Evolutionary conservation across 2,329 filamentous ascomycete species (phyloP), one percentile per base, ranked within the genome.

Genomic region (Escovopsis sp.): DNA sequence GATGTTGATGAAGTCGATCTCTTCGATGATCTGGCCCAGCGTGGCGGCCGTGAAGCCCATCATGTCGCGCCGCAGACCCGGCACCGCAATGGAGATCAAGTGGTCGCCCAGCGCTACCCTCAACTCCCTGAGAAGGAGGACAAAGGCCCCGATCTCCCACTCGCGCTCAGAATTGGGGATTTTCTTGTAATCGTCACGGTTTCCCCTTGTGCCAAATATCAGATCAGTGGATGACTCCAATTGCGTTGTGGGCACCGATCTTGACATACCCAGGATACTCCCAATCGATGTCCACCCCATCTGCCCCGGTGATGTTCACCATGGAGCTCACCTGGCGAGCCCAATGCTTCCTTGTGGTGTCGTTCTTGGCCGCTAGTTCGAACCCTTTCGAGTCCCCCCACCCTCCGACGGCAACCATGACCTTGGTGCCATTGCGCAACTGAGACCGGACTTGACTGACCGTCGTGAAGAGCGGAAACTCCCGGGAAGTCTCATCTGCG

Each of bases 351-450:
- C 78, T 71, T 1, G 67, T 70, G 2, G 57, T 50, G 1, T 70
- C 64, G 4, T 67, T 66, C 39, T 63, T 66, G 2, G 76, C 74
- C 0, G 71, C 79, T 9, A 55, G 56, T 0, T 71, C 68, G 51
- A 84, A 86, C 0, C 79, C 81, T 7, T 58, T 55, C 0, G 71
- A 77, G 45, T 84, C 78, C 0, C 80, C 81, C 81, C 82, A 87
- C 40, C 81, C 82, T 10, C 82, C 82, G 47, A 87, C 75, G 15
- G 82, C 80, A 32, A 86, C 68, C 62, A 81, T 70, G 16, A 86
- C 59, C 49, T 81, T 78, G 15, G 78, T 77, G 24, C 64, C 64
- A 0, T 58, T 45, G 7, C 58, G 58, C 45, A 79, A 76, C 41
- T 65, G 60, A 14, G 53, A 44, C 5, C 75, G 70, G 12, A 69